Evolutionary conservation across 345 rosid species (phyloP).

Genomic region (Corchorus olitorius): DNA sequence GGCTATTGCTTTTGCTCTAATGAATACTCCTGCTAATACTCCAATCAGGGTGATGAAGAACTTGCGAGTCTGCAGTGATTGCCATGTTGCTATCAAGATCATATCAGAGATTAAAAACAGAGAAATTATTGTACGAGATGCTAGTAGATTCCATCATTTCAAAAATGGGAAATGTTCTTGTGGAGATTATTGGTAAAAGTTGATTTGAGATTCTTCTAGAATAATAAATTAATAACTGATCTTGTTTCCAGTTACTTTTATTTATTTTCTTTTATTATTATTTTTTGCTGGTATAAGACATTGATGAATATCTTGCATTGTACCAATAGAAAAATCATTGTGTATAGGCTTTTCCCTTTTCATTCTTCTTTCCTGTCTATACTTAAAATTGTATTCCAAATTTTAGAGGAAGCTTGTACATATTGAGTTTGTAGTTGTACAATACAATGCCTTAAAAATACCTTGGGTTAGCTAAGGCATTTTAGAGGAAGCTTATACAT

Average conservation of each 20-base stretch:
- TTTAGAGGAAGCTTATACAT: too few species aligned
- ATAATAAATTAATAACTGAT: background rate
- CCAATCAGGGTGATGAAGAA: constrained; percentile 86
- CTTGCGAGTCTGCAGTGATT: constrained; percentile 73
- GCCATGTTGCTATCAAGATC: constrained; percentile 69
- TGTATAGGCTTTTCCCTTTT: too few species aligned
- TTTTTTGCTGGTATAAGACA: background rate
- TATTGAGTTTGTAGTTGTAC: too few species aligned
- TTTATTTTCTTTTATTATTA: too few species aligned
- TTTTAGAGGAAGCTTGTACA: too few species aligned
- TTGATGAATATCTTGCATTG: too few species aligned
- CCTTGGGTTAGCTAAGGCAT: too few species aligned
- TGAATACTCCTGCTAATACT: constrained; percentile 41
- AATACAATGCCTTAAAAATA: too few species aligned
- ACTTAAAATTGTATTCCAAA: too few species aligned
- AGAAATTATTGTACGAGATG: constrained; percentile 72
- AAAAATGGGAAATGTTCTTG: constrained; percentile 71
- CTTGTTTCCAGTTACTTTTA: background rate
- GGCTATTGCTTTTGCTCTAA: constrained; percentile 40
- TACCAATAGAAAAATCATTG: too few species aligned
- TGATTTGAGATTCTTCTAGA: background rate
- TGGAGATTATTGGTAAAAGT: constrained; percentile 68
- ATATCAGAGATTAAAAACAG: constrained; percentile 62
- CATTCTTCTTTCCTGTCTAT: too few species aligned
- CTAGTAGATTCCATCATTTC: constrained; percentile 87